phyloP scores from a whole-genome alignment of 2,329 filamentous ascomycete species.

The Pseudopithomyces chartarum region DNA sequence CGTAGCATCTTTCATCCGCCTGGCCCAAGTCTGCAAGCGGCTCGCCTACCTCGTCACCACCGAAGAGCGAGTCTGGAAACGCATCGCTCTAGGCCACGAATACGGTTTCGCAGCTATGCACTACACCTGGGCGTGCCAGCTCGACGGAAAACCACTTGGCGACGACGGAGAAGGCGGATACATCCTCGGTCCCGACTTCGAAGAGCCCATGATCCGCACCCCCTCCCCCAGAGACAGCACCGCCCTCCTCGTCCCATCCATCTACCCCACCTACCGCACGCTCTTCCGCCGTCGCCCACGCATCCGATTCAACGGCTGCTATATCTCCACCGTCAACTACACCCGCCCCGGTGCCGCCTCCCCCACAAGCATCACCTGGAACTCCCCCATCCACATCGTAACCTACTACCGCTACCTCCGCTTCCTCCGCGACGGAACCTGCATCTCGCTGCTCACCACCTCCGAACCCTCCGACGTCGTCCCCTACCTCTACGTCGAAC shows the following conservation, averaged over 20 bases:
- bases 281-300: constrained; percentile 86
- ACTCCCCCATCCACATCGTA: constrained; percentile 85
- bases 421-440: constrained; percentile 88
- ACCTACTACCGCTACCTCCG: constrained; percentile 98
- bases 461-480: constrained; percentile 86
- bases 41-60: constrained; percentile 83
- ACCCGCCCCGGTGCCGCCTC: constrained; percentile 78
- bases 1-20: constrained; percentile 74
- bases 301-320: constrained; percentile 91
- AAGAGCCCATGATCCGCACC: constrained; percentile 15
- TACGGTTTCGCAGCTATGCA: constrained; percentile 85
- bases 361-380: constrained; percentile 74
- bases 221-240: constrained; percentile 16
- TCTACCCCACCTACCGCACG: constrained; percentile 54
- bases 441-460: constrained; percentile 80
- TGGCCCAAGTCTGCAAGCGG: constrained; percentile 82
- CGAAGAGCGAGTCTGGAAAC: constrained; percentile 86
- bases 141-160: constrained; percentile 55
- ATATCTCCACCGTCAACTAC: constrained; percentile 97
- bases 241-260: constrained; percentile 39
- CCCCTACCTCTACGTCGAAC: constrained; percentile 76
- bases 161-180: constrained; percentile 41
- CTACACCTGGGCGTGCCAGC: constrained; percentile 72
- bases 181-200: constrained; percentile 30
- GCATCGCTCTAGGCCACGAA: constrained; percentile 69